Conservation (phyloP, 495 filamentous ascomycete species). For the Durotheca rogersii region DNA sequence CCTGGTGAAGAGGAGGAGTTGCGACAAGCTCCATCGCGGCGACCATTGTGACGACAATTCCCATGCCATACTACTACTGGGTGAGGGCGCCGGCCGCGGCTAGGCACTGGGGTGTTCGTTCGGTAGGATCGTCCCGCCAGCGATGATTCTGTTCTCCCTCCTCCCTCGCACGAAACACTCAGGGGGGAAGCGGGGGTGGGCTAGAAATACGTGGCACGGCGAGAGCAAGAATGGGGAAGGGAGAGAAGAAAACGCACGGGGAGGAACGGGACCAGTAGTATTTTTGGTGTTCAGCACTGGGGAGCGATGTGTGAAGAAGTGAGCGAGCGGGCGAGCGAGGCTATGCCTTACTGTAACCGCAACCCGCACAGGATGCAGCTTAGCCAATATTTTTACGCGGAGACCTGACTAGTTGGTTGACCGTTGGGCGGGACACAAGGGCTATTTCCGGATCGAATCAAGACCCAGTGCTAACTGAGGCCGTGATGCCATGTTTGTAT, state of each 20-base stretch:
- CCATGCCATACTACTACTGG: constrained; percentile 40
- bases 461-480: too few relatives aligned
- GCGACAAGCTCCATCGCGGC: constrained; percentile 26
- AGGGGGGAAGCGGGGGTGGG: constrained; percentile 5
- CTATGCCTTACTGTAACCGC: constrained; percentile 22
- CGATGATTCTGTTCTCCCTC: constrained; percentile 2
- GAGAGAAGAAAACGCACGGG: neutral
- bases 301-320: too few relatives aligned
- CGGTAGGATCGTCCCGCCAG: constrained; percentile 14
- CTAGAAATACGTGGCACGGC: constrained; percentile 21
- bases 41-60: constrained; percentile 10
- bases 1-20: constrained; percentile 39
- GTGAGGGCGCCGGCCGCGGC: constrained; percentile 1
- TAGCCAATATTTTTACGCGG: constrained; percentile 15
- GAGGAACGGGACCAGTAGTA: constrained; percentile 2
- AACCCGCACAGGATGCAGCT: constrained; percentile 24
- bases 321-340: too few relatives aligned
- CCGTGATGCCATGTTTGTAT: too few relatives aligned
- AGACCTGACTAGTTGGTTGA: constrained; percentile 8
- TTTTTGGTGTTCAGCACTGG: constrained; percentile 15
- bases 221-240: constrained; percentile 8
- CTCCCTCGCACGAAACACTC: constrained; percentile 2
- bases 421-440: neutral
- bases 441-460: constrained; percentile 15
- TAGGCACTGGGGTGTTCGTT: constrained; percentile 5